Evolutionary conservation across 345 rosid genomes (phyloP), one percentile per base, ranked within the genome.

Genomic region (Adansonia digitata): DNA sequence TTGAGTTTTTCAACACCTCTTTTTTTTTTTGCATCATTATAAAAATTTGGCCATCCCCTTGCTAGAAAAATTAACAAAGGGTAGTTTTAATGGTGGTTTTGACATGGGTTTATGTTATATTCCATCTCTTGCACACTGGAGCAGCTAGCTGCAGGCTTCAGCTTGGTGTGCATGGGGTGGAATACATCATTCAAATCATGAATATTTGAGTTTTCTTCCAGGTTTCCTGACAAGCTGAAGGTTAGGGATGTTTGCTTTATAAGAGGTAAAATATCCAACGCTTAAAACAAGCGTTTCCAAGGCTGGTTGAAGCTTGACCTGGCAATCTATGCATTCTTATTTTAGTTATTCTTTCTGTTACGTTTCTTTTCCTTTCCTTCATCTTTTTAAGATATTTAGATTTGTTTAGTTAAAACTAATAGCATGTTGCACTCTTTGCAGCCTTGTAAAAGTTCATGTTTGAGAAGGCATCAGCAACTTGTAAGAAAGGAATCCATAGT

Each of bases 51-150:
- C 11, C 45, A 57, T n/a, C 12, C 12, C n/a, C 7, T 15, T 49
- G 37, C 13, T 11, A 69, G 42, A 12, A 69, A n/a, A 31, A 29
- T 29, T 20, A 29, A 31, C 34, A 27, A 57, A 26, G 1, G n/a
- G 18, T 26, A 57, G 34, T 0, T 3, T 67, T 43, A 8, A 6
- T 51, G 26, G 56, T 67, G 37, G 34, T 43, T 52, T 26, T 48
- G 39, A 69, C 73, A 69, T 69, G 73, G 60, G 29, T 49, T 69
- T 51, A 34, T 49, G 73, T 69, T 69, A 69, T 69, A 69, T 69
- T 69, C 73, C 73, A 69, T 69, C 73, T 69, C 73, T 69, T 69
- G 73, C 73, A 51, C 73, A 69, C 73, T 69, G 73, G 73, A 69
- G 27, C n/a, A 11, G 14, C 5, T 10, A 24, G 29, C 29, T 31